These are phyloP conservation scores for Cutaneotrichosporon sp. DNA, from an alignment of 1,284 basidiomycete species.

Conservation along the genomic window DNA sequence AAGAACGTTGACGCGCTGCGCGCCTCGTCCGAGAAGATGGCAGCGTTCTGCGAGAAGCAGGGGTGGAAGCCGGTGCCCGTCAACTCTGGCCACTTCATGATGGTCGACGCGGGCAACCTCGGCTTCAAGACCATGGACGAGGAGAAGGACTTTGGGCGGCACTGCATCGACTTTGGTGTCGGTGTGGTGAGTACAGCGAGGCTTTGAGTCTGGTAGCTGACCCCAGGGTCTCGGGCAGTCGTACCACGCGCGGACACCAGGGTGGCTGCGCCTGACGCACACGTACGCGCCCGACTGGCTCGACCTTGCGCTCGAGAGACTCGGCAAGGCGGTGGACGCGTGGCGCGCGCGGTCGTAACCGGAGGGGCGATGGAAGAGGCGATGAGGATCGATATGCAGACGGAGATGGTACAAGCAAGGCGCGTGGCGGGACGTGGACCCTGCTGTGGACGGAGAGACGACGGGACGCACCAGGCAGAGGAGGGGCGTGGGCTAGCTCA, in stretches of 20 bases:
- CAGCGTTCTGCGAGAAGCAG: slow-evolving; percentile 43
- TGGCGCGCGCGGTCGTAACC: not conserved
- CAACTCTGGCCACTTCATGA: slow-evolving; percentile 37
- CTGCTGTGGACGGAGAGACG: too few relatives aligned
- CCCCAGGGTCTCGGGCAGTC: slow-evolving; percentile 16
- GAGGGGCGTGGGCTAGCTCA: too few relatives aligned
- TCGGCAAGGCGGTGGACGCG: slow-evolving; percentile 4
- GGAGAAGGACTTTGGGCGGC: slow-evolving; percentile 15
- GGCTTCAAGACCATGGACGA: slow-evolving; percentile 17
- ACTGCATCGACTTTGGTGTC: slow-evolving; percentile 9
- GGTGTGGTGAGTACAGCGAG: slow-evolving; percentile 12
- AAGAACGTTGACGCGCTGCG: slow-evolving; percentile 38
- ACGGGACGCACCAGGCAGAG: too few relatives aligned
- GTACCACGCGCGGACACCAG: slow-evolving; percentile 19
- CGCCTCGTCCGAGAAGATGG: slow-evolving; percentile 40
- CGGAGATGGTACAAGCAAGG: too few relatives aligned
- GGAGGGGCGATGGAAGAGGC: not conserved
- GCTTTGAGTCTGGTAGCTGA: not conserved
- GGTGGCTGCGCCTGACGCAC: slow-evolving; percentile 25
- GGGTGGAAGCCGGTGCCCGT: slow-evolving; percentile 42
- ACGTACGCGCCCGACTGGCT: slow-evolving; percentile 9
- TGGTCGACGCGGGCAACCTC: slow-evolving; percentile 18
- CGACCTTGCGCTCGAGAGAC: slow-evolving; percentile 3
- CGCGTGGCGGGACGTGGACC: too few relatives aligned
- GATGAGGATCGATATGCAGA: not conserved